Evolutionary conservation across 2,329 filamentous ascomycete genomes (phyloP), one percentile per base, ranked within the genome.

Genomic region (Aaosphaeria pasadenensis): DNA sequence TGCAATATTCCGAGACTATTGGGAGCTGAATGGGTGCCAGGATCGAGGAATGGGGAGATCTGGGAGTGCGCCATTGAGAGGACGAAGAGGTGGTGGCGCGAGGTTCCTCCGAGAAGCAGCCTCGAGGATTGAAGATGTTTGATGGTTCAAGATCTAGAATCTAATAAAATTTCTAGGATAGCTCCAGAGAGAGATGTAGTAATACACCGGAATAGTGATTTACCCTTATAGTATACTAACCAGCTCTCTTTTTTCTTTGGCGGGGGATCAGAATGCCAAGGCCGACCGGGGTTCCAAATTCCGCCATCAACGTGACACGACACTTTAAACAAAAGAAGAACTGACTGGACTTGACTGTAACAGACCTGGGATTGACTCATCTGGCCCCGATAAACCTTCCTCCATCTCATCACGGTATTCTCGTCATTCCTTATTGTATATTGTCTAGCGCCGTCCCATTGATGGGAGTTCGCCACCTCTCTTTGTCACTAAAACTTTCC

Each of bases 1-100:
- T 96, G 89, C 49, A 96, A 79, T 52, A 97, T 87, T 29, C 91
- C 88, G 40, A 97, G 81, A 3, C 80, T 79, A 58, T 87, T 80
- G 24, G 83, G 74, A 7, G 78, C 74, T 4, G 91, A 85, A 17
- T 74, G 71, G 3, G 77, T 64, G 11, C 85, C 84, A 0, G 88
- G 85, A 45, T 87, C 81, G 36, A 97, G 79, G 59, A 99, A 97
- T 0, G 91, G 87, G 7, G 91, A 96, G 17, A 24, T 24, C 1
- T 71, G 56, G 6, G 46, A 33, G 28, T 53, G 51, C n/a, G 61
- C 58, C 63, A 64, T 69, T 24, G 17, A 3, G 17, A 40, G 39
- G 39, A 17, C 24, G 39, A 11, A 11, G 9, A 11, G 9, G 33
- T 11, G 39, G 39, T 11, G 17, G 39, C 39, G 7, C 9, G 39